Percentiles rank a stretch among this genome's conserved stretches.
These are phyloP conservation scores for Lachancea mirantina DNA, from an alignment of 805 yeast genomes.

Conservation along the genomic window DNA sequence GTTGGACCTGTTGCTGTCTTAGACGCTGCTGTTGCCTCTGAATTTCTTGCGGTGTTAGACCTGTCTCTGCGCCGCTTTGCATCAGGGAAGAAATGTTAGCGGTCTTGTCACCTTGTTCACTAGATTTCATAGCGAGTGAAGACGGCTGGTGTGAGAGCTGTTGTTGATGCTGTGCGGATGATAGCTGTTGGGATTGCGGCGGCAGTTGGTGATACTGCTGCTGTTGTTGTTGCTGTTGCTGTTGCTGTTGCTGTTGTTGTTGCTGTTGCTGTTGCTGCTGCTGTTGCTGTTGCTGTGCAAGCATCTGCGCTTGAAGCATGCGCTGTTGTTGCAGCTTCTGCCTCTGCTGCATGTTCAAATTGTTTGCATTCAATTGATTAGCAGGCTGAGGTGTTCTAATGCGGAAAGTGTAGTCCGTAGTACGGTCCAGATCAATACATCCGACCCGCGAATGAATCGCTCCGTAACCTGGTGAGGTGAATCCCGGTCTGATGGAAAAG, in stretches of 20 bases:
- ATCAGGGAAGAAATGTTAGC: slow-evolving; percentile 3
- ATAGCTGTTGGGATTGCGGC: slow-evolving; percentile 1
- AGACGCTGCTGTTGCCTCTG: slow-evolving; percentile 30
- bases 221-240: slow-evolving; percentile 2
- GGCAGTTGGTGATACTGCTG: neutral
- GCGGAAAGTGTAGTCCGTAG: slow-evolving; percentile 55
- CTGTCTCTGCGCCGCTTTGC: slow-evolving; percentile 15
- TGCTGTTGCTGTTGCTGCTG: slow-evolving; percentile 17
- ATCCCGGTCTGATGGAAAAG: slow-evolving; percentile 28
- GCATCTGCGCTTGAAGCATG: slow-evolving; percentile 26
- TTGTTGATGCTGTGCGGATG: slow-evolving; percentile 8
- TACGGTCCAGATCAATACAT: slow-evolving; percentile 64
- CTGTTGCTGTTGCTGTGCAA: slow-evolving; percentile 25
- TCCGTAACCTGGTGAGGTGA: slow-evolving; percentile 53
- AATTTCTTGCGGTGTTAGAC: slow-evolving; percentile 30
- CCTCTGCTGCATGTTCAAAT: slow-evolving; percentile 20
- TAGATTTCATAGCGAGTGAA: slow-evolving; percentile 1
- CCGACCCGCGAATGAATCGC: slow-evolving; percentile 55
- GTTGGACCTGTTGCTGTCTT: slow-evolving; percentile 31
- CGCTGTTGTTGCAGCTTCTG: slow-evolving; percentile 23
- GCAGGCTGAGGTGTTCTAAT: slow-evolving; percentile 43
- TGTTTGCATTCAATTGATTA: slow-evolving; percentile 17
- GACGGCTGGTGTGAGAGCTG: slow-evolving; percentile 2
- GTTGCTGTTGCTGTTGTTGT: slow-evolving; percentile 8
- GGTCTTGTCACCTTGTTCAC: slow-evolving; percentile 3